phyloP scores from a whole-genome alignment of 768 basidiomycete species.

The Phanerochaete carnosa region DNA sequence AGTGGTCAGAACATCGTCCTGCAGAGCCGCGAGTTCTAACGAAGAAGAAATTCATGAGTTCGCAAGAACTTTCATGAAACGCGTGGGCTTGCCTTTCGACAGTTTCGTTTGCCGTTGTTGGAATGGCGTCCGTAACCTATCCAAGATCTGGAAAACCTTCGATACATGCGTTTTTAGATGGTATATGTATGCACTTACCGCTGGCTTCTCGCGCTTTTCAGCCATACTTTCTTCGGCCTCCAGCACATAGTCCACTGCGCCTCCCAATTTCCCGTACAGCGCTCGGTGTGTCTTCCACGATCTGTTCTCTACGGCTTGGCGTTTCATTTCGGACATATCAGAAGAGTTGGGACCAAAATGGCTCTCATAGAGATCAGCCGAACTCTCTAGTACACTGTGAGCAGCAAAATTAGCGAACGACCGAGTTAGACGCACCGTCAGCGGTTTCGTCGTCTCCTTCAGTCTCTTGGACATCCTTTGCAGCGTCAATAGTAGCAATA shows the following conservation, averaged over 20 bases:
- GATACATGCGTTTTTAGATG: background rate
- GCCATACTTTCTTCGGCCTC: slow-evolving; percentile 27
- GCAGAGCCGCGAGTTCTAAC: slow-evolving; percentile 39
- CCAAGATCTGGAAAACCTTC: slow-evolving; percentile 42
- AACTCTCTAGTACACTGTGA: slow-evolving; percentile 11
- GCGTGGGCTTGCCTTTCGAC: slow-evolving; percentile 40
- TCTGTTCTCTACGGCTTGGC: slow-evolving; percentile 49
- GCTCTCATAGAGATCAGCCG: slow-evolving; percentile 54
- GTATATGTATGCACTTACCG: background rate
- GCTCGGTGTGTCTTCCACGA: slow-evolving; percentile 54
- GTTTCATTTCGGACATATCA: slow-evolving; percentile 46
- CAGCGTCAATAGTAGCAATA: background rate
- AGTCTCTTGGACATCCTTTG: slow-evolving; percentile 19
- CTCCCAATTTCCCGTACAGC: slow-evolving; percentile 56
- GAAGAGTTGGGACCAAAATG: slow-evolving; percentile 69
- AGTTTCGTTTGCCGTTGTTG: slow-evolving; percentile 50
- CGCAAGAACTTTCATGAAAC: background rate
- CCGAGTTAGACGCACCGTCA: background rate
- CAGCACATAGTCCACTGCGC: slow-evolving; percentile 47
- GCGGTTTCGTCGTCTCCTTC: slow-evolving; percentile 13
- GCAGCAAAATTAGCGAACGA: background rate
- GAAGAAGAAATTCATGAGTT: background rate
- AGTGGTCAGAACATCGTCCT: slow-evolving; percentile 64
- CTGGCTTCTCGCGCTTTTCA: background rate
- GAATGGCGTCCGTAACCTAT: slow-evolving; percentile 56